Percentiles rank a stretch among this genome's conserved stretches.
phyloP scores from a whole-genome alignment of 1,284 basidiomycete species.

The Acaromyces ingoldii region DNA sequence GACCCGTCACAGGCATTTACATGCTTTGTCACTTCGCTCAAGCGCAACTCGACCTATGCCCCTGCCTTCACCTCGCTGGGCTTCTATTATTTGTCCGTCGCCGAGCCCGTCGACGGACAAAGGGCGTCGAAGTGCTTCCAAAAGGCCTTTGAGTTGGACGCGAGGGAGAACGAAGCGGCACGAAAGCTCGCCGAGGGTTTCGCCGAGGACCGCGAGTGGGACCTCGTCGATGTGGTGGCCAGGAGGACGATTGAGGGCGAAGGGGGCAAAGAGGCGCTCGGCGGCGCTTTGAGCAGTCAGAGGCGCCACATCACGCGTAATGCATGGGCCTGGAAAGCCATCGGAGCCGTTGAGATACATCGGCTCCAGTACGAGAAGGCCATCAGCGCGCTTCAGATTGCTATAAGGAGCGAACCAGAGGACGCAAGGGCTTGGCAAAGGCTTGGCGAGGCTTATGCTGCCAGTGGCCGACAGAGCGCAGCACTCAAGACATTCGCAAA shows the following conservation, averaged over 20 bases:
- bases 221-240: conserved; percentile 87
- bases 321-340: conserved; percentile 97
- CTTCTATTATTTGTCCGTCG: conserved; percentile 73
- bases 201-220: conserved; percentile 90
- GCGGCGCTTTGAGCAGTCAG: conserved; percentile 15
- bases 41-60: conserved; percentile 71
- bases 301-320: conserved; percentile 59
- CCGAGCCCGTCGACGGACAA: conserved; percentile 69
- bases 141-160: conserved; percentile 94
- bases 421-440: conserved; percentile 80
- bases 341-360: conserved; percentile 81
- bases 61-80: conserved; percentile 91
- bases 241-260: conserved; percentile 79
- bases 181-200: conserved; percentile 78
- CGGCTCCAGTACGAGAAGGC: conserved; percentile 71
- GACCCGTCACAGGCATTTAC: conserved; percentile 51
- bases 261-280: conserved; percentile 34
- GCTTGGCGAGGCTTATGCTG: conserved; percentile 85
- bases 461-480: conserved; percentile 79
- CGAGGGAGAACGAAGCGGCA: conserved; percentile 80
- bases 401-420: conserved; percentile 71
- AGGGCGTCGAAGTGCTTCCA: conserved; percentile 95
- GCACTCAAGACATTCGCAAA: conserved; percentile 79
- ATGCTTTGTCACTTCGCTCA: conserved; percentile 76
- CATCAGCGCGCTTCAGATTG: conserved; percentile 80